A percentile compares a stretch with the other conserved stretches of the same genome.
phyloP scores from a whole-genome alignment of 805 yeast genomes.

The Zygosaccharomyces siamensis region DNA sequence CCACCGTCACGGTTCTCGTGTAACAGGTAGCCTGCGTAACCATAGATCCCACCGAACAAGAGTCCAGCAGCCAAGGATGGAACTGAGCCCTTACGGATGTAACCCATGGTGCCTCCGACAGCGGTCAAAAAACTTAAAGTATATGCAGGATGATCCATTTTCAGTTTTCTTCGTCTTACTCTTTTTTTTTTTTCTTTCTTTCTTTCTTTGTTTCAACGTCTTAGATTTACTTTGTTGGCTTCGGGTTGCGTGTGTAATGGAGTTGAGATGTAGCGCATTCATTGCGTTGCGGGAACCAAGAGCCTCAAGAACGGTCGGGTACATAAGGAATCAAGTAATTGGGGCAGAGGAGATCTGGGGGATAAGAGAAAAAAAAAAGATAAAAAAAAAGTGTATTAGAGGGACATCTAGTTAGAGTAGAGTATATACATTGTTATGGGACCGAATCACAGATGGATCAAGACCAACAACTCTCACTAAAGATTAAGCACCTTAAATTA shows the following conservation, averaged over 20 bases:
- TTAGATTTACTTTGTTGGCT: not conserved
- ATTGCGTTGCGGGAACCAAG: not conserved
- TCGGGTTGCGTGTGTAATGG: not conserved
- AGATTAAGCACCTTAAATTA: constrained; percentile 52
- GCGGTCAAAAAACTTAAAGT: constrained; percentile 66
- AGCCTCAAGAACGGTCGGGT: not conserved
- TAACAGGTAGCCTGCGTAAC: constrained; percentile 70
- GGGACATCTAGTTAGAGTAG: not conserved
- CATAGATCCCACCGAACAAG: constrained; percentile 53
- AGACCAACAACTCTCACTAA: constrained; percentile 32
- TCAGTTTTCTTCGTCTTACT: not conserved
- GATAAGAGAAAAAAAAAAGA: not conserved
- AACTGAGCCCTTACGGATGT: constrained; percentile 59
- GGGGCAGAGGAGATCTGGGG: not conserved
- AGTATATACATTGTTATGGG: too few species aligned
- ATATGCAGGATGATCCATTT: constrained; percentile 70
- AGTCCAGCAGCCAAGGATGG: constrained; percentile 81
- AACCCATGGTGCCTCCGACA: constrained; percentile 70
- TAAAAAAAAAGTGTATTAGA: not conserved
- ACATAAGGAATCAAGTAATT: not conserved
- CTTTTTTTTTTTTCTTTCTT: not conserved
- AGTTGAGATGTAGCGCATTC: not conserved
- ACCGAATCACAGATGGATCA: constrained; percentile 3
- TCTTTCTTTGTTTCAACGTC: not conserved
- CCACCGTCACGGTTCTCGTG: constrained; percentile 73